Percentiles rank a stretch among this genome's conserved stretches.
These are phyloP conservation scores for Reticulascus tulasneorum DNA, from an alignment of 2,329 filamentous ascomycete species.

Conservation along the genomic window DNA sequence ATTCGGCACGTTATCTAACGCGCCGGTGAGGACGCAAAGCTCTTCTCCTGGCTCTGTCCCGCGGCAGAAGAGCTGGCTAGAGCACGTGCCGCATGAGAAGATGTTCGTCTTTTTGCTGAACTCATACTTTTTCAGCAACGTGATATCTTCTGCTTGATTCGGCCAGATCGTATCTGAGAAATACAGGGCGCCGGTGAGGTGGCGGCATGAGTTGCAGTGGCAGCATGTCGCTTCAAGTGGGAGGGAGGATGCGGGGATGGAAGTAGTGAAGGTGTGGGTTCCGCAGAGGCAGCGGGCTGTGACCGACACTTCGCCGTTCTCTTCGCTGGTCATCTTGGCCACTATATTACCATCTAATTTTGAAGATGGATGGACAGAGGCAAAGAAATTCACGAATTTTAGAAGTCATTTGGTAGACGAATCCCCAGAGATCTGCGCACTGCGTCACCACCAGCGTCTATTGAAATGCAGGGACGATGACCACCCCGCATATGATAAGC, in stretches of 20 bases:
- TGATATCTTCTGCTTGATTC: conserved; percentile 19
- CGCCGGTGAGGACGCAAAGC: conserved; percentile 33
- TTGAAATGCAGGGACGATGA: too few species aligned
- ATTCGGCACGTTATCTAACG: conserved; percentile 24
- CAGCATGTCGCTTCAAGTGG: conserved; percentile 39
- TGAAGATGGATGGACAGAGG: not conserved
- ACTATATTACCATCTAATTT: not conserved
- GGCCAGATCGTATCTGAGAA: conserved; percentile 32
- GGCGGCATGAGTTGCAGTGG: conserved; percentile 48
- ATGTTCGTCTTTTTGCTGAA: conserved; percentile 29
- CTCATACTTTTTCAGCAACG: conserved; percentile 29
- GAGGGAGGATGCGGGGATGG: conserved; percentile 27
- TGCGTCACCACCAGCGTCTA: too few species aligned
- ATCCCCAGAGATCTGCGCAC: too few species aligned
- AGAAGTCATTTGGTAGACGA: too few species aligned
- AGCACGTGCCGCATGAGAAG: conserved; percentile 41
- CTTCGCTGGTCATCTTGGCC: not conserved
- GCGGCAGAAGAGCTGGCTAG: conserved; percentile 37
- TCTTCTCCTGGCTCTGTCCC: conserved; percentile 6
- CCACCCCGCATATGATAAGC: too few species aligned
- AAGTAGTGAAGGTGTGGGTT: conserved; percentile 32
- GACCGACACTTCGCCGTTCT: conserved; percentile 22
- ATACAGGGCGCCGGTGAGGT: conserved; percentile 38
- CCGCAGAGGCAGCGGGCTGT: conserved; percentile 40
- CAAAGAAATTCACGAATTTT: too few species aligned